Base-by-base conservation (phyloP, 2,329 filamentous ascomycete genomes). In the Fusarium humuli region DNA sequence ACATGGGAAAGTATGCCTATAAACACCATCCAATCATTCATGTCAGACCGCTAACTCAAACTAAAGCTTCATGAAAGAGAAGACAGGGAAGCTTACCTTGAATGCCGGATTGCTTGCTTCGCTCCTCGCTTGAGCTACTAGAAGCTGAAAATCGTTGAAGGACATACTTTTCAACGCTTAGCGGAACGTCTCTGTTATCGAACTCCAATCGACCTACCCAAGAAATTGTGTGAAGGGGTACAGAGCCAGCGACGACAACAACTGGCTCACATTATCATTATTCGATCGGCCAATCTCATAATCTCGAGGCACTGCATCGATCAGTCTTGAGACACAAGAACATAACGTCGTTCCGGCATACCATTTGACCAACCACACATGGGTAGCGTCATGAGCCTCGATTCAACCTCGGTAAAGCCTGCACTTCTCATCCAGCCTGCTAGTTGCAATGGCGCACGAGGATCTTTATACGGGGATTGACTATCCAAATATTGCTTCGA, bases 291-390 rank as follows among this genome's bases (percentile, higher is more conserved):
- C 88, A 59, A 90, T 87, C n/a, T 82, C 81, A 60, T 80, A 80
- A 29, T 88, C 82, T 57, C 84, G 83, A 50, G 81, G 75, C 62
- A 85, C 88, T 90, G 6, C 20, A 27, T 25, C 22, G 9, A 48
- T 71, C 25, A 71, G 64, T 27, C 45, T 45, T 32, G 11, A n/a
- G 25, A 18, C 23, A 46, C 27, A 45, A 23, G 10, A 49, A n/a
- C 10, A 34, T 6, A 47, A 23, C 8, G 11, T n/a, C 14, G 32
- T 40, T 23, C 20, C 18, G 42, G 29, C 62, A n/a, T 82, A 93
- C 92, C 86, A 69, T 77, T 87, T 22, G 90, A 84, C 92, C 92
- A 94, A 30, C 82, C 88, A 76, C 89, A 92, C 78, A 92, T 87
- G 18, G 90, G 91, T 53, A 94, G 78, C 53, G 85, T 88, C 63